Conservation (phyloP, 192 early-diverging fungal genomes). For the Coemansia sp. region DNA sequence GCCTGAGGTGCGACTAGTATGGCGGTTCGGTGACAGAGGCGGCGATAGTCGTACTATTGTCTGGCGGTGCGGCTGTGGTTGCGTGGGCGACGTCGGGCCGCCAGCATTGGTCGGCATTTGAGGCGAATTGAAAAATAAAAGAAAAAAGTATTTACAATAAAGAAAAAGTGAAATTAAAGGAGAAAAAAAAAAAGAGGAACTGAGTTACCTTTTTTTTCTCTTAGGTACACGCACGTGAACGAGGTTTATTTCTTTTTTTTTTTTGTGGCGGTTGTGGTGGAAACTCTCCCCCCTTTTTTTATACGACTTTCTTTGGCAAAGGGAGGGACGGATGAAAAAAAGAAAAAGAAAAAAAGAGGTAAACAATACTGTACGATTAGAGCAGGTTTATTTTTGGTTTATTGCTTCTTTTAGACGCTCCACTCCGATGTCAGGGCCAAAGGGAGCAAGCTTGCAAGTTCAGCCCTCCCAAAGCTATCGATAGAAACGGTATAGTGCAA, state of each 20-base stretch:
- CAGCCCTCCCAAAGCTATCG: neutral
- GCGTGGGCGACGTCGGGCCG: slow-evolving; percentile 4
- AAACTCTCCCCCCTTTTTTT: neutral
- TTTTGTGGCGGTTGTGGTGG: neutral
- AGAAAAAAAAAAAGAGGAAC: neutral
- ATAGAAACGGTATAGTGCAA: neutral
- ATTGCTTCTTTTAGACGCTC: neutral
- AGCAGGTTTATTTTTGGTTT: neutral
- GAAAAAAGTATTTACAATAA: slow-evolving; percentile 8
- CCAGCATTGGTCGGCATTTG: neutral
- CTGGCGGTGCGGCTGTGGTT: slow-evolving; percentile 16
- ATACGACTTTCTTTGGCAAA: neutral
- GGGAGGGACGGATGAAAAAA: neutral
- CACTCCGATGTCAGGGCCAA: neutral
- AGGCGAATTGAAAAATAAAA: neutral
- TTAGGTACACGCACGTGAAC: neutral
- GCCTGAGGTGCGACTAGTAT: neutral
- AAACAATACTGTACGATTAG: neutral
- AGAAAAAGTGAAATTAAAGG: neutral
- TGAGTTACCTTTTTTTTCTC: neutral
- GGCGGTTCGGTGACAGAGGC: neutral
- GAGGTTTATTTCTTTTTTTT: neutral
- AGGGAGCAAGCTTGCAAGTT: neutral
- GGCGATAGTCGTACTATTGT: slow-evolving; percentile 52
- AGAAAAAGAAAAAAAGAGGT: neutral